A percentile compares a stretch with the other conserved stretches of the same genome.
phyloP scores from a whole-genome alignment of 345 rosid genomes.

The Toxicodendron radicans region DNA sequence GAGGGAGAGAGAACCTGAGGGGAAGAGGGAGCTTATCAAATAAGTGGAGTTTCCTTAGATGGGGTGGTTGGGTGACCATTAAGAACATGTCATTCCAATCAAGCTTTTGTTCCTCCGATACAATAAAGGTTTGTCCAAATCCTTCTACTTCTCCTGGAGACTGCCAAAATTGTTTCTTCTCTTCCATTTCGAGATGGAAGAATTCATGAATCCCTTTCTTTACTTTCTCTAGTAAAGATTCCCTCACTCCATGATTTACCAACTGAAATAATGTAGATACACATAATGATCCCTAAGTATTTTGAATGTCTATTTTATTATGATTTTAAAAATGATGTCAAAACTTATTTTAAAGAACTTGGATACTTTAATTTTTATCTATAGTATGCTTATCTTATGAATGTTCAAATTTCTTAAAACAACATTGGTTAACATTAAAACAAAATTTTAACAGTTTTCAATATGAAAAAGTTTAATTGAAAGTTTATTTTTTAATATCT shows the following conservation, averaged over 20 bases:
- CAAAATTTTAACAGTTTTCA: too few relatives aligned
- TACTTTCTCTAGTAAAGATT: slow-evolving; percentile 16
- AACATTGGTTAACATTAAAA: too few relatives aligned
- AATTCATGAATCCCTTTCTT: slow-evolving; percentile 21
- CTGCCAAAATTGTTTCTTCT: slow-evolving; percentile 30
- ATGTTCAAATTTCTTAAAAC: too few relatives aligned
- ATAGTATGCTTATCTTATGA: too few relatives aligned
- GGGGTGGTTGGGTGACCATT: slow-evolving; percentile 25
- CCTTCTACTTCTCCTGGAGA: slow-evolving; percentile 32
- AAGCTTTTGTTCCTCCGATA: slow-evolving; percentile 31
- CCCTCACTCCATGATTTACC: slow-evolving; percentile 23
- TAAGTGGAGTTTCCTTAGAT: slow-evolving; percentile 26
- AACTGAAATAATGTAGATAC: slow-evolving; percentile 4
- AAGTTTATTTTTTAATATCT: too few relatives aligned
- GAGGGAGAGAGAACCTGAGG: slow-evolving; percentile 30
- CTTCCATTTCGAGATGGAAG: slow-evolving; percentile 35
- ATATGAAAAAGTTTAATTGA: too few relatives aligned
- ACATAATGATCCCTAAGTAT: too few relatives aligned
- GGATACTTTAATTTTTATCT: too few relatives aligned
- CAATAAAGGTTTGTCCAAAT: slow-evolving; percentile 28
- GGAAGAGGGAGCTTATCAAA: slow-evolving; percentile 29
- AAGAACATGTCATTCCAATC: slow-evolving; percentile 35
- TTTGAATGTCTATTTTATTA: too few relatives aligned
- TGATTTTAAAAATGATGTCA: too few relatives aligned
- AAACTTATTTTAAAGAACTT: too few relatives aligned